A percentile compares a stretch with the other conserved stretches of the same genome.
These are phyloP conservation scores for Pontederia crassipes DNA, from an alignment of 176 grass and related monocot genomes.

Conservation along the genomic window DNA sequence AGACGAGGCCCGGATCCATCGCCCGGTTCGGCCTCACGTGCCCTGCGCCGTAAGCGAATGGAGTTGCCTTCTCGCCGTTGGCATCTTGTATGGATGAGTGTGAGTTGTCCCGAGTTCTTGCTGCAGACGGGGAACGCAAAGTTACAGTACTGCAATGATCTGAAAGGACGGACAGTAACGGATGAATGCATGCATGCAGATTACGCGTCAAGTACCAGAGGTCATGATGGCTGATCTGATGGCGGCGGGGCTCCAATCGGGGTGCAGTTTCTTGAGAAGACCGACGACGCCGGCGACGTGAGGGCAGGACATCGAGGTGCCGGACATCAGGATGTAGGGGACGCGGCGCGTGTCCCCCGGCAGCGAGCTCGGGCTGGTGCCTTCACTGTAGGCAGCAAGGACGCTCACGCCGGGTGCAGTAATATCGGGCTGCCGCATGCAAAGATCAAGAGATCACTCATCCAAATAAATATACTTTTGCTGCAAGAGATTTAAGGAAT, in stretches of 20 bases:
- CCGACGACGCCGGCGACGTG: conserved; percentile 26
- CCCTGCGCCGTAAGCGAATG: conserved; percentile 55
- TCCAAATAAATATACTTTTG: too few relatives aligned
- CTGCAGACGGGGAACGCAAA: conserved; percentile 1
- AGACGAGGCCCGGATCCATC: conserved; percentile 58
- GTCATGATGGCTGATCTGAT: conserved; percentile 37
- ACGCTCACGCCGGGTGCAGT: conserved; percentile 25
- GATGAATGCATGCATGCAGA: too few relatives aligned
- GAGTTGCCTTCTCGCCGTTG: conserved; percentile 25
- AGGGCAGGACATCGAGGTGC: conserved; percentile 37
- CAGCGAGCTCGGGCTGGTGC: neutral
- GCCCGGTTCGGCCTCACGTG: conserved; percentile 65
- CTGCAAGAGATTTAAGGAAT: too few relatives aligned
- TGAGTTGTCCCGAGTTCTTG: conserved; percentile 54
- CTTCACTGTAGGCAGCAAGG: conserved; percentile 23
- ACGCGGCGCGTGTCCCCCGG: neutral
- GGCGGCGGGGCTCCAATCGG: conserved; percentile 29
- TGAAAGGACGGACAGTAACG: too few relatives aligned
- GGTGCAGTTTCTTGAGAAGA: conserved; percentile 22
- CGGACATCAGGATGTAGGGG: conserved; percentile 18
- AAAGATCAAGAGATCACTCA: neutral
- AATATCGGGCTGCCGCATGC: conserved; percentile 22
- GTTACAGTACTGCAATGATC: too few relatives aligned
- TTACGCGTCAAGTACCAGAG: too few relatives aligned
- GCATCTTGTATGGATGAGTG: conserved; percentile 36